Evolutionary conservation across 768 basidiomycete species (phyloP), one percentile per base, ranked within the genome.

Genomic region (Phallus indusiatus): DNA sequence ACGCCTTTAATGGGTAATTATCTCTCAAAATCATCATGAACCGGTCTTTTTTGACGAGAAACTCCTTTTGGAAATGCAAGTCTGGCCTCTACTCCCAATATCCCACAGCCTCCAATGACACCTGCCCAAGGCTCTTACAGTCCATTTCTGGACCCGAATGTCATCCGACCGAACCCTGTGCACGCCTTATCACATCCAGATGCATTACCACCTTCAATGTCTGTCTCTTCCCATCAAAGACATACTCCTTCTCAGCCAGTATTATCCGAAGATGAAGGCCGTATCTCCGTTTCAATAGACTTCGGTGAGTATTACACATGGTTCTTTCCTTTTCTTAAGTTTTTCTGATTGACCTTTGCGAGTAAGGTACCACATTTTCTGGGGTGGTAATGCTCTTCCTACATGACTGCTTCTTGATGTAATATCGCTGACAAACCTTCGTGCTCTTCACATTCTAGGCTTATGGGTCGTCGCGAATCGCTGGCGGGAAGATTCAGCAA

Each of bases 391-490:
- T 47, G 35, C 34, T 49, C 17, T 18, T 5, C 7, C 28, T 21
- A 33, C 37, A 56, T 56, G 42, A 8, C 16, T 22, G 35, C 47
- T 52, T 34, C 20, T 52, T 11, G 11, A 10, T 12, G 14, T 16
- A 17, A 16, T 54, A n/a, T 18, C n/a, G 52, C 28, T 28, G 28
- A 28, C 4, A 28, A 28, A n/a, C n/a, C 22, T 8, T 4, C 34
- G 16, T 11, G 2, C 7, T 16, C 18, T 14, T 37, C 24, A 24
- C 10, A 20, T 46, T 17, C 24, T 64, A 90, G 88, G 88, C 91
- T 0, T 94, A 89, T 66, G 90, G 87, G 7, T 92, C 90, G 8
- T 86, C 90, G 11, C 84, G 91, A 62, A 87, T 92, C 60, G 81
- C 86, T 10, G 80, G 79, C 0, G 92, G 92, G 16, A 78, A 78